Conservation (phyloP, 163 green algal species). For the Coccomyxa subellipsoidea region DNA sequence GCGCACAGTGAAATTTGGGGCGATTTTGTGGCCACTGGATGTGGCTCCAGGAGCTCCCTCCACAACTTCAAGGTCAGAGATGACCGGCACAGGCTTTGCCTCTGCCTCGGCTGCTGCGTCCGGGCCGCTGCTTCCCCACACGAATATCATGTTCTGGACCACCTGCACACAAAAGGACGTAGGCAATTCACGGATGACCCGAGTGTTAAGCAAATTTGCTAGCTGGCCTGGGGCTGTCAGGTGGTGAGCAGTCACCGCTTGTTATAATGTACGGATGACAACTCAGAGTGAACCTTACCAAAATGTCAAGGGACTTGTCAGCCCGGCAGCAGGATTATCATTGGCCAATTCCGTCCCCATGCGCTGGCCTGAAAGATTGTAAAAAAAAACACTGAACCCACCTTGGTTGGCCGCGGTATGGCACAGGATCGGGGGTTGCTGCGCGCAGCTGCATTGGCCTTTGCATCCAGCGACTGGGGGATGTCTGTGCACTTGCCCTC, state of each 20-base stretch:
- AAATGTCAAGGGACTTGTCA: too few relatives aligned
- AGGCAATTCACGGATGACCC: too few relatives aligned
- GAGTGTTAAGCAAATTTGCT: too few relatives aligned
- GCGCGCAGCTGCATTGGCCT: not conserved
- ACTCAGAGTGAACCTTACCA: too few relatives aligned
- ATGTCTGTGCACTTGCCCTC: constrained; percentile 50
- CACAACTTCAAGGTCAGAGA: not conserved
- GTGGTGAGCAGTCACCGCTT: too few relatives aligned
- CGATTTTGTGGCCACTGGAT: not conserved
- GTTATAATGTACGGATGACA: too few relatives aligned
- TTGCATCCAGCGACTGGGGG: constrained; percentile 42
- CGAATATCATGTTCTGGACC: not conserved
- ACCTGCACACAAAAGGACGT: not conserved
- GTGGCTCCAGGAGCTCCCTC: not conserved
- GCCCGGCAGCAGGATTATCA: too few relatives aligned
- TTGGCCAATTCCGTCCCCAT: too few relatives aligned
- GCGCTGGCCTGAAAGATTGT: not conserved
- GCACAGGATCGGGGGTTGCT: not conserved
- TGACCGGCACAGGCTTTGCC: not conserved
- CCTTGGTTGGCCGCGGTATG: not conserved
- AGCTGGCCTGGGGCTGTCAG: too few relatives aligned
- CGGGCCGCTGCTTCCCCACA: not conserved
- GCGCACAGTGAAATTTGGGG: not conserved
- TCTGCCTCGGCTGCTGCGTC: not conserved
- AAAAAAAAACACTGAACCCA: not conserved